Evolutionary conservation across 2,329 filamentous ascomycete genomes (phyloP), one percentile per base, ranked within the genome.

Genomic region (Aspergillus sclerotialis): DNA sequence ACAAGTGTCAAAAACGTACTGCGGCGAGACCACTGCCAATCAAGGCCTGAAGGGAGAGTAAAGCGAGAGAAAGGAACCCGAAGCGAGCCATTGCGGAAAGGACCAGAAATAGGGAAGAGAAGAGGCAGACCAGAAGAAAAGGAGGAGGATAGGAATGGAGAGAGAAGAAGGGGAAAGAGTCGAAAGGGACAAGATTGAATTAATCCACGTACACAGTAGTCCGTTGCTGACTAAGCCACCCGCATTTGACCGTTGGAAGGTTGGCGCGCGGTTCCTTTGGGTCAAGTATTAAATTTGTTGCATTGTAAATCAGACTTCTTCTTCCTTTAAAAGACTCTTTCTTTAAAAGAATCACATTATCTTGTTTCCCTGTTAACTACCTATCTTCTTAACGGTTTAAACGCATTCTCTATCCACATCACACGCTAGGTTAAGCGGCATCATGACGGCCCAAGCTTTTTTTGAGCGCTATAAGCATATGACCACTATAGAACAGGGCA

Each of bases 31-130:
- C 79, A 50, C 77, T 70, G 51, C 74, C 78, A 59, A 76, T 72
- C 46, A 83, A 68, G 48, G 80, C 73, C 60, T 78, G 76, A 52
- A 85, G 68, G 42, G 83, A 82, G 63, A 87, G 69, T 43, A 89
- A 66, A 50, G 81, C 80, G 52, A 90, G 68, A 39, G 82, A 72
- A 50, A 84, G 77, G 54, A 84, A 73, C 67, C 79, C 81, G 64
- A 85, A 73, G 57, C 75, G 77, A 67, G 81, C 77, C 85, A 92
- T 92, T 58, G 59, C 69, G 44, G 31, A 21, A 37, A 38, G 35
- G 28, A 28, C 25, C 32, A 15, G 13, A 14, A 12, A 37, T 40
- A 27, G 28, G 30, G 30, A 33, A 34, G 18, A 23, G 30, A 27
- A 29, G 16, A 26, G 32, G 37, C 28, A 21, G 28, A 32, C 28